Base-by-base conservation (phyloP, 2,329 filamentous ascomycete species). In the Fusarium avenaceum region DNA sequence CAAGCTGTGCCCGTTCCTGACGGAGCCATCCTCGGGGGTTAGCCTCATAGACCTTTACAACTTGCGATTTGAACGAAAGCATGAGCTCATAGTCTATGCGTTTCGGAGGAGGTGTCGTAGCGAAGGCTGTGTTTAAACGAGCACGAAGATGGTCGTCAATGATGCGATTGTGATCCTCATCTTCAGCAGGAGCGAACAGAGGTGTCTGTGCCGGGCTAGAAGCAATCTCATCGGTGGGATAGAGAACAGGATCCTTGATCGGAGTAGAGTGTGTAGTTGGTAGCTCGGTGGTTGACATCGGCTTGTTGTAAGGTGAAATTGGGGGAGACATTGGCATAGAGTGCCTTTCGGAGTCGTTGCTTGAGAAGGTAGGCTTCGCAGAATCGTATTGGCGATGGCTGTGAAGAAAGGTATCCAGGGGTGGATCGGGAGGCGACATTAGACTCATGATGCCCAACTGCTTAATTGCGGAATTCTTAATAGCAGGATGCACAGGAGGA, bases 341-440 rank as follows among this genome's bases (percentile, higher is more conserved):
- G 42, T 74, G 76, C 65, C 77, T 79, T 63, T 74, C 63, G 50
- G 75, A 73, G 50, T 72, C 74, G 70, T 75, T 63, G 72, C 61
- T 46, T 43, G 58, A 59, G 24, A 49, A 47, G 46, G 63, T 28
- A 58, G 54, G 55, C 42, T 74, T 52, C 74, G 61, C 66, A 39
- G 55, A 47, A 22, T 69, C 57, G 45, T 55, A 57, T 20, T 68
- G 53, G 15, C 56, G 47, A 45, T 63, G 51, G 4, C 24, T 24
- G 24, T 80, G 77, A 46, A 71, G 77, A 75, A 89, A 89, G 70
- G 77, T 86, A 66, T 89, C 87, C 48, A 81, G 82, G 33, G 81
- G 75, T n/a, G 80, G 80, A 38, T 89, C 87, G 22, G 87, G 87
- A 32, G 88, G 88, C 22, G 88, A 90, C 84, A 90, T 88, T 59